Evolutionary conservation across 2,329 filamentous ascomycete genomes (phyloP).

Genomic region (Beauveria rudraprayagi): DNA sequence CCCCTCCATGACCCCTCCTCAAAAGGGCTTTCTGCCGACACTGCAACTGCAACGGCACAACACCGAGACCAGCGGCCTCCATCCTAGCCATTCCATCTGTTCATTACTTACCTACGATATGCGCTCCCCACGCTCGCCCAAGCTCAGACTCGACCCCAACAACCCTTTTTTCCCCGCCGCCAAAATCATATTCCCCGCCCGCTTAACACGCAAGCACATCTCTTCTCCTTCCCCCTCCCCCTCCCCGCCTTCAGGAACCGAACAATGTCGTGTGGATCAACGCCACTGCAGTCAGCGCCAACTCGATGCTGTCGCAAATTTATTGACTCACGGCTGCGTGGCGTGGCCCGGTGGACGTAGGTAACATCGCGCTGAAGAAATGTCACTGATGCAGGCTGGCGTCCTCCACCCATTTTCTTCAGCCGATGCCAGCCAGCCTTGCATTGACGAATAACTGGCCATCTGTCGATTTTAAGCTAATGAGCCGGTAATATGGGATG

Average conservation of each 20-base stretch:
- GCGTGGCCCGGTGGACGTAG: neutral
- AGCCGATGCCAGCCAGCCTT: conserved; percentile 1
- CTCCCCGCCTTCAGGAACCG: neutral
- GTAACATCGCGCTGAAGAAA: neutral
- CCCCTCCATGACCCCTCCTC: too few relatives aligned
- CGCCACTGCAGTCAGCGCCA: neutral
- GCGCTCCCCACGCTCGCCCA: neutral
- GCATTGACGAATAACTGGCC: neutral
- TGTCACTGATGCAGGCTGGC: neutral
- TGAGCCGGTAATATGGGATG: too few relatives aligned
- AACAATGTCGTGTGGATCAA: conserved; percentile 1
- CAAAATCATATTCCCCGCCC: neutral
- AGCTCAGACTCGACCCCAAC: neutral
- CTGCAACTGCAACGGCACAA: too few relatives aligned
- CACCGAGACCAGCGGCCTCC: too few relatives aligned
- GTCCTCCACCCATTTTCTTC: neutral
- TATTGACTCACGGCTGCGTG: neutral
- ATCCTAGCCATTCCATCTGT: neutral
- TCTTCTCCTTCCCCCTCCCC: neutral
- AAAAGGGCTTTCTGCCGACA: too few relatives aligned
- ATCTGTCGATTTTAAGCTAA: neutral
- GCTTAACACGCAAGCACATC: neutral
- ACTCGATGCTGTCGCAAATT: neutral
- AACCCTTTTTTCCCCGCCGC: neutral
- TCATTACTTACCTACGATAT: neutral